Evolutionary conservation across 345 rosid species (phyloP), one percentile per base, ranked within the genome.

Genomic region (Heritiera littoralis): DNA sequence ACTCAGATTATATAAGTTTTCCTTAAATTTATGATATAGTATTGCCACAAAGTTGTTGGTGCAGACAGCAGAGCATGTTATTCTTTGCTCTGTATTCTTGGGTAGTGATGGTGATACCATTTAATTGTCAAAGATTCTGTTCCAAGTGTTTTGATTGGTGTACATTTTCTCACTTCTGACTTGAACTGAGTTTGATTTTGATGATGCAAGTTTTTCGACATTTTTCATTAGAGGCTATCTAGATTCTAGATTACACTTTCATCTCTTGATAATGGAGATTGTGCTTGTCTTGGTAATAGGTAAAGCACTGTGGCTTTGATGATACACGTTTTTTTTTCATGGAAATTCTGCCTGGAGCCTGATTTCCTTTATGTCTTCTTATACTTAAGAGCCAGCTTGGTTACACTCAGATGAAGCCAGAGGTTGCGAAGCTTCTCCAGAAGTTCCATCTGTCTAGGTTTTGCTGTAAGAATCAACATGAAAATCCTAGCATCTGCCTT

Each of bases 181-280:
- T 30, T 11, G 38, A 43, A 55, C 52, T 20, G 17, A 1, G 68
- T 28, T 69, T 78, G 48, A 49, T 55, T 41, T 56, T 59, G 11
- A 43, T 45, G 48, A 63, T 59, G 45, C 9, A 23, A 60, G n/a
- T 23, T 59, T 41, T 14, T 15, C 15, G 3, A 55, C 78, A 43
- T 38, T 64, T 28, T 46, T 58, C 56, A 11, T 30, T 46, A 38
- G 60, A 46, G 54, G 15, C 58, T 9, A 55, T 18, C 46, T 9
- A 2, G 30, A 54, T 72, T 72, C 18, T 55, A 38, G 32, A 38
- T 55, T 55, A 73, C 14, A 38, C 23, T 56, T n/a, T 12, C 46
- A 73, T 54, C n/a, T 55, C 32, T 72, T 73, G 51, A 73, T 73
- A 23, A 72, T 72, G 76, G 9, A 1, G 77, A n/a, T 73, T 40